Percentiles rank a stretch among this genome's conserved stretches.
Evolutionary conservation across 495 filamentous ascomycete genomes (phyloP).

Genomic region (Penicillium fimorum): DNA sequence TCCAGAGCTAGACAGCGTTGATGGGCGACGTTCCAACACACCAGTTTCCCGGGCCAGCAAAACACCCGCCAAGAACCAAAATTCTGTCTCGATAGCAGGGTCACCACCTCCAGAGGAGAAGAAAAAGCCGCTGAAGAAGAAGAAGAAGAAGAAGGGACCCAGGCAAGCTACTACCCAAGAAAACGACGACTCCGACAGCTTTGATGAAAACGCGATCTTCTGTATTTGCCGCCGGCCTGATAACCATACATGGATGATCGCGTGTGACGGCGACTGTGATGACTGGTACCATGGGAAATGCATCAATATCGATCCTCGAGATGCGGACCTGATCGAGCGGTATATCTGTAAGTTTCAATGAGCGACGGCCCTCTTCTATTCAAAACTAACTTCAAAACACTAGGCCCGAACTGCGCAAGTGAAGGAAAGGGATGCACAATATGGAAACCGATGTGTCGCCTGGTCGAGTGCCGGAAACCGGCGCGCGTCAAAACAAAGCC

Average conservation of each 20-base stretch:
- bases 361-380: background rate
- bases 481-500: slow-evolving; percentile 49
- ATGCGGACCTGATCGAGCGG: slow-evolving; percentile 64
- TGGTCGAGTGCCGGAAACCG: slow-evolving; percentile 58
- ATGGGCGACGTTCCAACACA: slow-evolving; percentile 45
- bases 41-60: slow-evolving; percentile 52
- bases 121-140: slow-evolving; percentile 29
- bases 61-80: slow-evolving; percentile 44
- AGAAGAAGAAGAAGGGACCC: slow-evolving; percentile 19
- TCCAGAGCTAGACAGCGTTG: slow-evolving; percentile 45
- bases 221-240: slow-evolving; percentile 71
- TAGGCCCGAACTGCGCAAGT: slow-evolving; percentile 58
- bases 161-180: slow-evolving; percentile 18
- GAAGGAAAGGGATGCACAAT: slow-evolving; percentile 55
- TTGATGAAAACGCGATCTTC: slow-evolving; percentile 54
- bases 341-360: slow-evolving; percentile 58
- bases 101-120: slow-evolving; percentile 43
- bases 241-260: slow-evolving; percentile 76
- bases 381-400: slow-evolving; percentile 12
- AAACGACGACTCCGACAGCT: slow-evolving; percentile 45
- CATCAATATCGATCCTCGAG: slow-evolving; percentile 58
- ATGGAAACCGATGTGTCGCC: slow-evolving; percentile 69
- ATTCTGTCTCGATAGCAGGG: slow-evolving; percentile 37
- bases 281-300: slow-evolving; percentile 76
- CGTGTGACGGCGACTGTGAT: slow-evolving; percentile 67